A percentile compares a stretch with the other conserved stretches of the same genome.
Conservation (phyloP, 441 rosid species). For the Arabidopsis lyrata region DNA sequence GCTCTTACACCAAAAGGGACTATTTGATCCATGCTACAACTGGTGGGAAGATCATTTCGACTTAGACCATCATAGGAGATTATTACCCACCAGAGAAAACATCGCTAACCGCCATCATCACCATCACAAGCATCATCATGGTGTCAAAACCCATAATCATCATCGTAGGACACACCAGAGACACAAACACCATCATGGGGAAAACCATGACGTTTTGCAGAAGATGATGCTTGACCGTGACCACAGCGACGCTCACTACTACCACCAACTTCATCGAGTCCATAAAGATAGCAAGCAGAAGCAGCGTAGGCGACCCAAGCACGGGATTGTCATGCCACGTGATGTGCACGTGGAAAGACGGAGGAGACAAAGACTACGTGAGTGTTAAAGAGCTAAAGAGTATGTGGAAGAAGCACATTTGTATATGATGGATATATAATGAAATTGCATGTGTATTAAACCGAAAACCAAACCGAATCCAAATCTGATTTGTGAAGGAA, state of each 20-base stretch:
- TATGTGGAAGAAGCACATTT: not conserved
- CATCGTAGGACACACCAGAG: conserved; percentile 41
- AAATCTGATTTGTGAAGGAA: too few relatives aligned
- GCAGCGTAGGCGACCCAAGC: conserved; percentile 54
- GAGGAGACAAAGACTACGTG: conserved; percentile 43
- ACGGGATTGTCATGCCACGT: conserved; percentile 41
- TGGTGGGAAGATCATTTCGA: conserved; percentile 83
- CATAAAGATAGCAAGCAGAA: conserved; percentile 62
- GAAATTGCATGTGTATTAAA: too few relatives aligned
- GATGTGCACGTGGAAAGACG: conserved; percentile 46
- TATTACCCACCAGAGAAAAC: conserved; percentile 41
- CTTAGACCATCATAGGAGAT: conserved; percentile 38
- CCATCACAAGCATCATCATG: conserved; percentile 50
- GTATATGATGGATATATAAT: not conserved
- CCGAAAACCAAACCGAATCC: too few relatives aligned
- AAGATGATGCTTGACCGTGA: conserved; percentile 57
- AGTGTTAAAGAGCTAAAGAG: not conserved
- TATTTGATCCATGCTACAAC: conserved; percentile 81
- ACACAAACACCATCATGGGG: conserved; percentile 27
- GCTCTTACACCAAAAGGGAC: conserved; percentile 92
- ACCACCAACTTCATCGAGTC: conserved; percentile 70
- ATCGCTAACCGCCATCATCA: conserved; percentile 40
- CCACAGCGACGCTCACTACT: conserved; percentile 54
- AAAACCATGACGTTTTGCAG: conserved; percentile 38
- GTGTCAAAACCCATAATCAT: conserved; percentile 37